Evolutionary conservation across 225 moss, liverwort and hornwort species (phyloP).

Genomic region (Thuidium tamariscinum): DNA sequence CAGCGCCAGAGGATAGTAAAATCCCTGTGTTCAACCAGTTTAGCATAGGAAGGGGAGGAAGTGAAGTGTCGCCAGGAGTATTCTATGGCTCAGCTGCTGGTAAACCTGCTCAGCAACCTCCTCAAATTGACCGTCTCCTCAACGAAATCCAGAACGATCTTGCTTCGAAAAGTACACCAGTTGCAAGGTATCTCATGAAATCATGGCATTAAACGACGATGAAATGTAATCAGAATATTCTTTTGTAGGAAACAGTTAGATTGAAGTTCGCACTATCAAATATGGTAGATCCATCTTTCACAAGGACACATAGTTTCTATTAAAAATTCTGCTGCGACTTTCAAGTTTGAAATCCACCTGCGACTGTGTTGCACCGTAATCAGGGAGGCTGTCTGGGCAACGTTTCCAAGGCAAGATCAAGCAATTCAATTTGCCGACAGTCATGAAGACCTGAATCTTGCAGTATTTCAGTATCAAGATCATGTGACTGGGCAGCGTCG

Average conservation of each 20-base stretch:
- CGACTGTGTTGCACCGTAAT: neutral
- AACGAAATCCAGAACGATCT: slow-evolving; percentile 63
- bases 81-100: slow-evolving; percentile 84
- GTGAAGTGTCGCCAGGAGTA: slow-evolving; percentile 76
- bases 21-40: slow-evolving; percentile 3
- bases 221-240: neutral
- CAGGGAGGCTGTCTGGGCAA: slow-evolving; percentile 82
- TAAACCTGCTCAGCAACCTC: slow-evolving; percentile 60
- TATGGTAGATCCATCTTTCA: neutral
- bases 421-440: slow-evolving; percentile 83
- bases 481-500: slow-evolving; percentile 80
- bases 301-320: neutral
- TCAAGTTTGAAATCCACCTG: neutral
- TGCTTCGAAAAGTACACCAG: slow-evolving; percentile 16
- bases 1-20: slow-evolving; percentile 20
- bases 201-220: neutral
- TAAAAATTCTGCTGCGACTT: neutral
- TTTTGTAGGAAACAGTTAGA: neutral
- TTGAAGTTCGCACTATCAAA: neutral
- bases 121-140: slow-evolving; percentile 51
- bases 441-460: slow-evolving; percentile 39
- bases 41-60: slow-evolving; percentile 8
- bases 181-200: slow-evolving; percentile 22
- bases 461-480: slow-evolving; percentile 96
- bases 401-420: slow-evolving; percentile 89